phyloP scores from a whole-genome alignment of 495 filamentous ascomycete genomes.

The Penicillium paradoxum region DNA sequence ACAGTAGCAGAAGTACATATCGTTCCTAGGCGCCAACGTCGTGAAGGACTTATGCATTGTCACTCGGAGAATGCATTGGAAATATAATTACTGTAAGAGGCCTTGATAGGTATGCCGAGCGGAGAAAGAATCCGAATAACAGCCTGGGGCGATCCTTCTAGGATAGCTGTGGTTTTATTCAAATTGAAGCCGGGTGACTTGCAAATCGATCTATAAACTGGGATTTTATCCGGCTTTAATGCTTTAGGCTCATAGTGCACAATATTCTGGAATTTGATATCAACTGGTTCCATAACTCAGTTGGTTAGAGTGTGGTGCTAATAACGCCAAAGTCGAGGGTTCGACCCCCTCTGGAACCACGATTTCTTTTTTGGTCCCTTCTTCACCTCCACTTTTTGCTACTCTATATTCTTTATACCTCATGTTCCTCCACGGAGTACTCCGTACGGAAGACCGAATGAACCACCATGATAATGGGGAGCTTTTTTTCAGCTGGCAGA shows the following conservation, averaged over 20 bases:
- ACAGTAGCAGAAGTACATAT: not conserved
- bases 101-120: not conserved
- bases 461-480: too few relatives aligned
- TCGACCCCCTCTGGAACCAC: slow-evolving; percentile 10
- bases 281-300: slow-evolving; percentile 30
- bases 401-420: too few relatives aligned
- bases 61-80: not conserved
- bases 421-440: too few relatives aligned
- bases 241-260: not conserved
- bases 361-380: not conserved
- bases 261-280: not conserved
- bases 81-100: not conserved
- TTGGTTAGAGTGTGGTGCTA: slow-evolving; percentile 38
- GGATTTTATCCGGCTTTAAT: not conserved
- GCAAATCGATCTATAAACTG: not conserved
- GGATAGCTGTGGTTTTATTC: not conserved
- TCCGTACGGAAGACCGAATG: too few relatives aligned
- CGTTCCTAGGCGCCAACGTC: not conserved
- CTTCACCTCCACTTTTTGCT: too few relatives aligned
- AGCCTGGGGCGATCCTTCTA: not conserved
- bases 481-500: too few relatives aligned
- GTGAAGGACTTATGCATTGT: not conserved
- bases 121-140: not conserved
- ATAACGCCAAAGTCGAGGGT: slow-evolving; percentile 39
- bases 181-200: not conserved